These are phyloP conservation scores for Colletotrichum chlorophyti DNA, from an alignment of 2,329 filamentous ascomycete species.

Conservation along the genomic window DNA sequence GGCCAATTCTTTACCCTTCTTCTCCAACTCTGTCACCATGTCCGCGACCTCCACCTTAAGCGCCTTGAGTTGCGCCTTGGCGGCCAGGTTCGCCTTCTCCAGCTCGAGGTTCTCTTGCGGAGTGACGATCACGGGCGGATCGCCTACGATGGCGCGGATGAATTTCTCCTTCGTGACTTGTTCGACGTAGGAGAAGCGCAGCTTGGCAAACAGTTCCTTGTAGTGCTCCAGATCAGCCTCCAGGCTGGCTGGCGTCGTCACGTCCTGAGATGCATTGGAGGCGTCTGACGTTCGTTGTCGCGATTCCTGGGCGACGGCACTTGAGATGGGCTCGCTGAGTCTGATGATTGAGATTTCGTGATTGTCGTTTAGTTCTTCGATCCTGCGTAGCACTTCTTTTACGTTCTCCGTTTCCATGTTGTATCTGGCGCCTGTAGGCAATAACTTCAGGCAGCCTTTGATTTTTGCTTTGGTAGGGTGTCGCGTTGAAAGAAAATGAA, in stretches of 20 bases:
- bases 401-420: constrained; percentile 42
- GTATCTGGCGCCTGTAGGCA: too few species aligned
- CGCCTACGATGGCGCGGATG: constrained; percentile 88
- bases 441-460: too few species aligned
- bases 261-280: constrained; percentile 69
- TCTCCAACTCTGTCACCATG: constrained; percentile 76
- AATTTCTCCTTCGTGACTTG: constrained; percentile 99
- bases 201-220: constrained; percentile 92
- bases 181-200: constrained; percentile 96
- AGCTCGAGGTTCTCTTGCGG: constrained; percentile 82
- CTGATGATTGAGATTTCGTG: constrained; percentile 77
- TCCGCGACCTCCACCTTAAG: constrained; percentile 81
- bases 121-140: constrained; percentile 85
- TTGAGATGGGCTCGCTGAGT: constrained; percentile 76
- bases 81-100: constrained; percentile 70
- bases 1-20: constrained; percentile 64
- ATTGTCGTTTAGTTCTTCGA: constrained; percentile 61
- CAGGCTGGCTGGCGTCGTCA: constrained; percentile 76
- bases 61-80: constrained; percentile 78
- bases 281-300: constrained; percentile 73
- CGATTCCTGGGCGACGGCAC: constrained; percentile 48
- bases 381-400: constrained; percentile 51
- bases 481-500: not conserved
- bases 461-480: too few species aligned
- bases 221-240: constrained; percentile 89